These are phyloP conservation scores for Ligustrum vulgare DNA, from an alignment of 257 asterid species.

Conservation along the genomic window DNA sequence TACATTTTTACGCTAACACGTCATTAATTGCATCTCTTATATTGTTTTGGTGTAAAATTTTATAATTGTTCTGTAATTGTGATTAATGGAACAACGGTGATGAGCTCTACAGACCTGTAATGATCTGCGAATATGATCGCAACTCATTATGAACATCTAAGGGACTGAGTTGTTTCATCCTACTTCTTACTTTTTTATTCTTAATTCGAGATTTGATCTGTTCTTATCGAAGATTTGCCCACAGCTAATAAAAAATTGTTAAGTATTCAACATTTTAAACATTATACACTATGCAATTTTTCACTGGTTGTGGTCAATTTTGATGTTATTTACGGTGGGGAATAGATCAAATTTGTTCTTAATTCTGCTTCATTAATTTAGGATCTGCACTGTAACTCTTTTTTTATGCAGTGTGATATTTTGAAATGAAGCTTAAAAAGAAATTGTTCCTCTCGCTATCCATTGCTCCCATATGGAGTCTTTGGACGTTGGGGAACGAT, in stretches of 20 bases:
- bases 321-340: no score
- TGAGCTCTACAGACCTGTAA: conserved; percentile 16
- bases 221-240: no score
- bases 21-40: no score
- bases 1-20: neutral
- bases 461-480: neutral
- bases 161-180: conserved; percentile 14
- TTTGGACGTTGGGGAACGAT: neutral
- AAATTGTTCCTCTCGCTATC: neutral
- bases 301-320: no score
- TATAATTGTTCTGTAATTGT: neutral
- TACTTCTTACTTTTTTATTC: neutral
- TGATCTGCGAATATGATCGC: conserved; percentile 15
- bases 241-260: no score
- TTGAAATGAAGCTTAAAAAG: neutral
- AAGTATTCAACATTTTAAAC: no score
- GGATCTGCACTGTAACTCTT: neutral
- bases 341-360: no score
- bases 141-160: conserved; percentile 16
- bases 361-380: neutral
- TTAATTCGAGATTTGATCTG: no score
- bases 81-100: conserved; percentile 1
- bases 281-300: no score
- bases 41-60: neutral
- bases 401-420: neutral